Base-by-base conservation (phyloP, 2,329 filamentous ascomycete genomes). In the Chrysosporium keratinophilum region DNA sequence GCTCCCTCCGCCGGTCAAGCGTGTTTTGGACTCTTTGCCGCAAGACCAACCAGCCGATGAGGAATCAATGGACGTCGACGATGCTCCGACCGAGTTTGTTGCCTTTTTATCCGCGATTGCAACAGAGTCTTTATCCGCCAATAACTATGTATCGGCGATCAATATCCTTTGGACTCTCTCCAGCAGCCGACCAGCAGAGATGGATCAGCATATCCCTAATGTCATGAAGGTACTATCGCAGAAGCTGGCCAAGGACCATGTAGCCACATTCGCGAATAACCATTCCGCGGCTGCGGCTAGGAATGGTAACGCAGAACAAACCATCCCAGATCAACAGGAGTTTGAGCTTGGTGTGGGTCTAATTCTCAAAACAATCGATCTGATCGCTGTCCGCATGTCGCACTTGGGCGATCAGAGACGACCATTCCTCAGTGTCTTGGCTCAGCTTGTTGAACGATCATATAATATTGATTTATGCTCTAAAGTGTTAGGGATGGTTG, bases 161-260 rank as follows among this genome's bases (percentile, higher is more conserved):
- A 96, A 95, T 66, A 85, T 95, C 20, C 74, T 98, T 14, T 97
- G 90, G 90, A 93, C 88, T 14, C 74, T 99, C 17, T 88, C 88
- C 4, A 82, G 87, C 62, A 84, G 87, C 56, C 90, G 87, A 63
- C 87, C 91, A 1, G 82, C 85, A 12, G 84, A 93, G 59, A 88
- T 98, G 57, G 93, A 98, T 67, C 79, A 87, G 56, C 93, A 98
- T 64, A 89, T 97, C 52, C 76, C 80, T 2, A 82, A 85, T 28
- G 76, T 98, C 42, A 95, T 98, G 85, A 96, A 95, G 69, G 88
- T 88, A 0, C 79, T 99, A 61, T 91, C 95, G 62, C 81, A 82
- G 48, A 96, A 96, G 70, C 80, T 98, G 60, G 90, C 90, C 0
- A 85, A 93, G 61, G 93, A 98, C 59, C 93, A 98, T 69, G 85